phyloP scores from a whole-genome alignment of 176 grass and related monocot genomes.

The Cocos nucifera region DNA sequence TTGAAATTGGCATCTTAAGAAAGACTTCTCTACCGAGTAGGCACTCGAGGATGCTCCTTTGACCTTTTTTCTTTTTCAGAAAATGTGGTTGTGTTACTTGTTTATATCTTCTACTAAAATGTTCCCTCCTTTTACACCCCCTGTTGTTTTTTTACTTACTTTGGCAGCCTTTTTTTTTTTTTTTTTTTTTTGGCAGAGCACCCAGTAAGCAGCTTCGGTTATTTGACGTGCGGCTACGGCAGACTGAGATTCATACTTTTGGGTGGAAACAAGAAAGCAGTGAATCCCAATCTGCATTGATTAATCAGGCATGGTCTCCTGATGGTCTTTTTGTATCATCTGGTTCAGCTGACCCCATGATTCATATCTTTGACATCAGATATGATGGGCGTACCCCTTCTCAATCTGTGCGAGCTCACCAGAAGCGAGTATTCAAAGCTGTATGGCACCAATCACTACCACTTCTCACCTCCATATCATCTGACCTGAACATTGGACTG shows the following conservation, averaged over 20 bases:
- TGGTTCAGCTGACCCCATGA: conserved; percentile 71
- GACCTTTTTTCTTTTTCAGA: too few species aligned
- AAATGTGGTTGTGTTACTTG: too few species aligned
- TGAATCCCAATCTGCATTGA: conserved; percentile 89
- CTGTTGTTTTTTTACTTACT: background rate
- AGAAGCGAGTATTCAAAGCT: conserved; percentile 96
- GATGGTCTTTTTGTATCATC: conserved; percentile 72
- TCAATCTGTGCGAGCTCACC: conserved; percentile 72
- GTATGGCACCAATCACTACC: conserved; percentile 71
- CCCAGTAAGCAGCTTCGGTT: conserved; percentile 66
- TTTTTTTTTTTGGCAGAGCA: conserved; percentile 30
- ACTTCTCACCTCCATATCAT: conserved; percentile 82
- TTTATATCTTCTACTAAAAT: too few species aligned
- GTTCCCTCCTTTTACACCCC: too few species aligned
- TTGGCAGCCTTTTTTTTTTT: background rate
- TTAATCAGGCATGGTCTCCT: conserved; percentile 95
- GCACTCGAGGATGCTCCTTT: too few species aligned
- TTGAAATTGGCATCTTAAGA: too few species aligned
- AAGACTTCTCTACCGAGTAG: too few species aligned
- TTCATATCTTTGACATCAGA: conserved; percentile 95
- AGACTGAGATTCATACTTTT: conserved; percentile 69
- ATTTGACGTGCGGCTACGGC: conserved; percentile 70
- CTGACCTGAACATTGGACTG: conserved; percentile 81
- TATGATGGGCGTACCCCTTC: conserved; percentile 46
- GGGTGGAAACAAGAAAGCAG: conserved; percentile 93